phyloP scores from a whole-genome alignment of 768 basidiomycete species.

The Russula foetens region DNA sequence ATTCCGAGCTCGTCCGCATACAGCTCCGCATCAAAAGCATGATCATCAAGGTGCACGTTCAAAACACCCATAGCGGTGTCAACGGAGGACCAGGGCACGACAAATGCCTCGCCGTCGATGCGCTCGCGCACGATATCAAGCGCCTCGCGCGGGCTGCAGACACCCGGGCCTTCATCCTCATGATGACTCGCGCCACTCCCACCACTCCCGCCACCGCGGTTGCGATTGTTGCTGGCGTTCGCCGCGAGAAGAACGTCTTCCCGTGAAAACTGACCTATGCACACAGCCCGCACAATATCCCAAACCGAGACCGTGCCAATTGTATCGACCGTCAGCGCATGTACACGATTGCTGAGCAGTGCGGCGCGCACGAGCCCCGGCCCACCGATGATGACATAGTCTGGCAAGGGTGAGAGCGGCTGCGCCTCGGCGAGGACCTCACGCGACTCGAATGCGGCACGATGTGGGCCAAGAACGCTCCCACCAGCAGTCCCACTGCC shows the following conservation, averaged over 20 bases:
- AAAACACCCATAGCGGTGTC: constrained; percentile 89
- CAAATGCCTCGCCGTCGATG: constrained; percentile 92
- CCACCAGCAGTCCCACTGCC: constrained; percentile 12
- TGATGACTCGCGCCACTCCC: background rate
- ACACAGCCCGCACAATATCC: constrained; percentile 77
- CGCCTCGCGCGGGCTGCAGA: constrained; percentile 69
- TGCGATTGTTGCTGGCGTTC: background rate
- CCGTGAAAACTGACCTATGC: constrained; percentile 58
- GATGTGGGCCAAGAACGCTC: constrained; percentile 31
- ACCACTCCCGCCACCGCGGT: background rate
- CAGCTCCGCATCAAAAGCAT: constrained; percentile 90
- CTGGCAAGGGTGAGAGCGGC: constrained; percentile 46
- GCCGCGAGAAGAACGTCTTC: constrained; percentile 60
- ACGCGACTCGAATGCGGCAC: constrained; percentile 52
- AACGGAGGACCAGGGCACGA: constrained; percentile 75
- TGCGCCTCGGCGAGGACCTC: constrained; percentile 78
- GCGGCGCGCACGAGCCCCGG: constrained; percentile 76
- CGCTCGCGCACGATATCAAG: constrained; percentile 82
- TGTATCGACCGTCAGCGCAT: constrained; percentile 87
- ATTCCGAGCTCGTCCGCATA: constrained; percentile 90
- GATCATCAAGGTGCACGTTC: constrained; percentile 79
- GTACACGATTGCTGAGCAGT: constrained; percentile 81
- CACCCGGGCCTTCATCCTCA: constrained; percentile 32
- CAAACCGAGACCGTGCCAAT: constrained; percentile 84
- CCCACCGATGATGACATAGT: constrained; percentile 65